Conservation (phyloP, 345 rosid species). For the Eucalyptus polybractea region DNA sequence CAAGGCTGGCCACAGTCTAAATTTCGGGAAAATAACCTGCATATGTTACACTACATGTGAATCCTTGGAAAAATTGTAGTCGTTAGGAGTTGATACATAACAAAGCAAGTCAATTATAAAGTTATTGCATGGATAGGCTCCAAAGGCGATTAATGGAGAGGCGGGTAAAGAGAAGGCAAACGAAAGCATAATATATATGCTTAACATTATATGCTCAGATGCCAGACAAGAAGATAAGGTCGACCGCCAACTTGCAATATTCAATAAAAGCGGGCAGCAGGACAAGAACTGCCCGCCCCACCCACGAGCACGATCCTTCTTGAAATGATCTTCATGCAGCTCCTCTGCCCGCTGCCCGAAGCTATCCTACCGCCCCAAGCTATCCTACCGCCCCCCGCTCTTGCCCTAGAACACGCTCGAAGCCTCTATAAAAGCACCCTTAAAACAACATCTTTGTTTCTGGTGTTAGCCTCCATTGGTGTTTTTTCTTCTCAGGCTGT, state of each 20-base stretch:
- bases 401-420: background rate
- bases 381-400: background rate
- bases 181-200: background rate
- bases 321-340: background rate
- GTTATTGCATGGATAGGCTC: background rate
- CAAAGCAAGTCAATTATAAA: background rate
- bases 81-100: background rate
- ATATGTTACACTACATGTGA: background rate
- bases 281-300: background rate
- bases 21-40: background rate
- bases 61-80: background rate
- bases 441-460: background rate
- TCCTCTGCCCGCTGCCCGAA: background rate
- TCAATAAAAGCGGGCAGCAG: background rate
- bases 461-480: background rate
- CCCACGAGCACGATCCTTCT: background rate
- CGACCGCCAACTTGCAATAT: background rate
- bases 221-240: background rate
- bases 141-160: background rate
- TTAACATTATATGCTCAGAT: background rate
- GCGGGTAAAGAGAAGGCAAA: background rate
- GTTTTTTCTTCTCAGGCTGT: background rate
- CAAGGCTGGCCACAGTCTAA: background rate
- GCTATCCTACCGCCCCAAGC: background rate
- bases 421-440: background rate